Percentiles rank a stretch among this genome's conserved stretches.
phyloP scores from a whole-genome alignment of 73 alveolate genomes.

The Uronychia setigera region DNA sequence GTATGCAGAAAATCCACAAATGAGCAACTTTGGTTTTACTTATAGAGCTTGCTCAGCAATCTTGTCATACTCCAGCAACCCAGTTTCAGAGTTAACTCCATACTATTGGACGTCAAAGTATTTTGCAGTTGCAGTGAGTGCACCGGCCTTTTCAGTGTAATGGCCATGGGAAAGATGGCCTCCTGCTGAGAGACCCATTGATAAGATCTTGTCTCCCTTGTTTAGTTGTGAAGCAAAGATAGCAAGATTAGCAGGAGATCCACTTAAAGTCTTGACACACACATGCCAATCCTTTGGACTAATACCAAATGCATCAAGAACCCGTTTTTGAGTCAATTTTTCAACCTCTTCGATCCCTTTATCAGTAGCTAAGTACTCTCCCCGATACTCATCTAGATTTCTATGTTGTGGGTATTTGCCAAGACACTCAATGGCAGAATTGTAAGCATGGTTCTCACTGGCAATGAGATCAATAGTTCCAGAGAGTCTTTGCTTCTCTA shows the following conservation, averaged over 20 bases:
- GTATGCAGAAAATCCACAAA: slow-evolving; percentile 84
- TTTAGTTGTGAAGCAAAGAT: slow-evolving; percentile 66
- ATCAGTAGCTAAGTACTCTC: slow-evolving; percentile 59
- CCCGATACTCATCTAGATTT: slow-evolving; percentile 65
- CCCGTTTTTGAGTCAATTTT: slow-evolving; percentile 62
- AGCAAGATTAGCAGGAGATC: slow-evolving; percentile 80
- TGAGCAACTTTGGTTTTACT: slow-evolving; percentile 75
- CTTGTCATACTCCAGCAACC: slow-evolving; percentile 78
- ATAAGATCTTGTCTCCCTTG: slow-evolving; percentile 76
- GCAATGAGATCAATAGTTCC: slow-evolving; percentile 68
- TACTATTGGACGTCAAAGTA: slow-evolving; percentile 64
- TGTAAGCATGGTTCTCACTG: slow-evolving; percentile 69
- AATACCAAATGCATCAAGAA: slow-evolving; percentile 66
- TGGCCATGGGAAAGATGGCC: slow-evolving; percentile 89
- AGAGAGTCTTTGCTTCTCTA: slow-evolving; percentile 81
- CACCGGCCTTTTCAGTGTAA: slow-evolving; percentile 53
- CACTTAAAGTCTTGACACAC: slow-evolving; percentile 70
- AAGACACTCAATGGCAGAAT: slow-evolving; percentile 60
- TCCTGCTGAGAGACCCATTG: slow-evolving; percentile 75
- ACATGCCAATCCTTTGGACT: slow-evolving; percentile 79
- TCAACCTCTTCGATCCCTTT: slow-evolving; percentile 71
- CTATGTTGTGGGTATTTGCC: slow-evolving; percentile 63
- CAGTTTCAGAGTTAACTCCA: slow-evolving; percentile 61
- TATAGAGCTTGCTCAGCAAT: slow-evolving; percentile 60
- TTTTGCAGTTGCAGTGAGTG: slow-evolving; percentile 62